Evolutionary conservation across 75 land plant species (phyloP).

Genomic region (Azolla pinnata): DNA sequence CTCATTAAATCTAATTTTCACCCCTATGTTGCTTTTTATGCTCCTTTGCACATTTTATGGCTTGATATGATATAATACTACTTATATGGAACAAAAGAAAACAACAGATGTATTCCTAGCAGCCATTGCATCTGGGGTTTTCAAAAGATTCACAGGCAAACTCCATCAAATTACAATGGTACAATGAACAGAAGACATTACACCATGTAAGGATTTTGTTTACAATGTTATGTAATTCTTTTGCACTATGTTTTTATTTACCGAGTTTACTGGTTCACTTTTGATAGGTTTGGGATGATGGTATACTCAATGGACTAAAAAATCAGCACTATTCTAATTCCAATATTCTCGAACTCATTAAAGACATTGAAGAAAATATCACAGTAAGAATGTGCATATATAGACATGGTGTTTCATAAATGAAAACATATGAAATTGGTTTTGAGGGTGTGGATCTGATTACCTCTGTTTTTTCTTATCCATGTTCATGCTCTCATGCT

Average conservation of each 20-base stretch:
- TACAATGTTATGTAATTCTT: background rate
- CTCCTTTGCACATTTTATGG: background rate
- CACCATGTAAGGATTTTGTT: constrained; percentile 30
- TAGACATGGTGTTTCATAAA: no score
- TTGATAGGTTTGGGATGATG: constrained; percentile 48
- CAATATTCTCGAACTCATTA: constrained; percentile 16
- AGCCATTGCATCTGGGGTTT: constrained; percentile 50
- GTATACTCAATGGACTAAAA: constrained; percentile 23
- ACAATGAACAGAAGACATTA: constrained; percentile 26
- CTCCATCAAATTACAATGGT: constrained; percentile 43
- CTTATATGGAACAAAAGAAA: no score
- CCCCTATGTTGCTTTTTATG: no score
- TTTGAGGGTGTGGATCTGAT: no score
- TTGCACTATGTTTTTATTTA: background rate
- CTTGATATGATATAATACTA: no score
- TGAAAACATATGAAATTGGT: no score
- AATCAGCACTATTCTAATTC: constrained; percentile 8
- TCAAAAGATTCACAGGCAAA: constrained; percentile 43
- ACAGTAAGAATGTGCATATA: no score
- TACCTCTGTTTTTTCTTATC: no score
- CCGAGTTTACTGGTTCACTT: no score
- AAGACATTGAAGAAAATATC: constrained; percentile 33
- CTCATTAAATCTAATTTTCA: no score
- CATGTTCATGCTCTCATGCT: no score
- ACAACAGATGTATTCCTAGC: no score